Base-by-base conservation (phyloP, 345 rosid species). In the Boechera divaricarpa region DNA sequence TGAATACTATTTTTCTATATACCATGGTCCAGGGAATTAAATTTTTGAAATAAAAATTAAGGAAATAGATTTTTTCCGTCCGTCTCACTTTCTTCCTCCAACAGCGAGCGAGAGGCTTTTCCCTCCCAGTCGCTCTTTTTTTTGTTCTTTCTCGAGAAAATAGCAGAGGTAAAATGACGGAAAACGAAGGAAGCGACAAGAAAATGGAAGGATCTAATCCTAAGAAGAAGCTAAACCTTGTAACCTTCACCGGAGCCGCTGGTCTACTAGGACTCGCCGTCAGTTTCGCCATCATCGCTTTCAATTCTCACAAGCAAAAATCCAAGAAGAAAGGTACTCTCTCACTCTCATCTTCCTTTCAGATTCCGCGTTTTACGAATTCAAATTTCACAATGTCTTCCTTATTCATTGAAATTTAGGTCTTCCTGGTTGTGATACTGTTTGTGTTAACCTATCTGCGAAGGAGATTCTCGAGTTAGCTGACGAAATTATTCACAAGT, bases 231-330 rank as follows among this genome's bases (percentile, higher is more conserved):
- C 75, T 79, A 29, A 87, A 68, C 74, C 55, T 84, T 33, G 53
- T 92, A 12, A 87, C 90, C 68, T 76, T 89, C 82, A 83, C 94
- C 81, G 98, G 98, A 60, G 87, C 87, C 42, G 90, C 96, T 31
- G 97, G 95, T 63, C 71, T 89, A 18, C 49, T 84, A 16, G 91
- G 88, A 63, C 76, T 94, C 72, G 88, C 96, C 67, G 87, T 77
- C 52, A 75, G 75, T 85, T 79, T 94, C 69, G 95, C 85, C 69
- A 54, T 92, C 82, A 69, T 87, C 85, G 89, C 89, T 87, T 73
- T 85, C 85, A 85, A 76, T 69, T 84, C 85, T 38, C 85, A 67
- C 76, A 80, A 81, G 39, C 81, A 71, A 60, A 87, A 84, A 61
- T 83, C 82, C 74, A 83, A 81, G 71, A 90, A 81, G 80, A 90